Percentiles rank a stretch among this genome's conserved stretches.
phyloP scores from a whole-genome alignment of 805 yeast genomes.

The Teunomyces gatunensis region DNA sequence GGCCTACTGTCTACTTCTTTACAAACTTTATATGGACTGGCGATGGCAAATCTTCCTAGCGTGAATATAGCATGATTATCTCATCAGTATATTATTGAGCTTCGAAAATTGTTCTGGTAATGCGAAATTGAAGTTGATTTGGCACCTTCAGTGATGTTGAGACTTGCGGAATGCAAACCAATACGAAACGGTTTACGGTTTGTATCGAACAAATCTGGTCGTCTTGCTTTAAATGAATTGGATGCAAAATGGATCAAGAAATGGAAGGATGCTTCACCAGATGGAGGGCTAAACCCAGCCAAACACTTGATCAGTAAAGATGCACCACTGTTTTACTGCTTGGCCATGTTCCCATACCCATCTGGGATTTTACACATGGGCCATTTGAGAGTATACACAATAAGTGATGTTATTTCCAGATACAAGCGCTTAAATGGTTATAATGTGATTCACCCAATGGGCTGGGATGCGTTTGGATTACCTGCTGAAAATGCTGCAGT shows the following conservation, averaged over 20 bases:
- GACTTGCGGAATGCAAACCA: neutral
- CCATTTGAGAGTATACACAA: constrained; percentile 88
- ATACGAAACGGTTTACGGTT: neutral
- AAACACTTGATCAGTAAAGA: constrained; percentile 14
- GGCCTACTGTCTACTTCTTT: constrained; percentile 45
- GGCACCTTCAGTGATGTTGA: neutral
- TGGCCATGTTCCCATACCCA: constrained; percentile 95
- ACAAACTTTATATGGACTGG: constrained; percentile 42
- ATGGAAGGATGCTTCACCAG: constrained; percentile 43
- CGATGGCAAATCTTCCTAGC: constrained; percentile 3
- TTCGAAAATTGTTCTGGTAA: neutral
- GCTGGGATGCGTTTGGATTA: constrained; percentile 98
- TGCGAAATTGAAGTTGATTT: neutral
- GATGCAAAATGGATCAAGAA: constrained; percentile 53
- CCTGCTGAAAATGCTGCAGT: constrained; percentile 99
- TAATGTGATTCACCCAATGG: constrained; percentile 92
- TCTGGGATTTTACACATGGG: constrained; percentile 93
- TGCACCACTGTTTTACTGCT: constrained; percentile 51
- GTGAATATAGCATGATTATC: neutral
- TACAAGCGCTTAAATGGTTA: constrained; percentile 74
- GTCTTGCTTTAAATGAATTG: constrained; percentile 19
- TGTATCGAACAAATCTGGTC: neutral
- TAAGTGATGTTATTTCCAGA: constrained; percentile 80
- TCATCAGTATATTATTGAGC: neutral
- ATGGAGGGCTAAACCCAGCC: constrained; percentile 37